These are phyloP conservation scores for Beauveria sp. DNA, from an alignment of 2,329 filamentous ascomycete species.

Conservation along the genomic window DNA sequence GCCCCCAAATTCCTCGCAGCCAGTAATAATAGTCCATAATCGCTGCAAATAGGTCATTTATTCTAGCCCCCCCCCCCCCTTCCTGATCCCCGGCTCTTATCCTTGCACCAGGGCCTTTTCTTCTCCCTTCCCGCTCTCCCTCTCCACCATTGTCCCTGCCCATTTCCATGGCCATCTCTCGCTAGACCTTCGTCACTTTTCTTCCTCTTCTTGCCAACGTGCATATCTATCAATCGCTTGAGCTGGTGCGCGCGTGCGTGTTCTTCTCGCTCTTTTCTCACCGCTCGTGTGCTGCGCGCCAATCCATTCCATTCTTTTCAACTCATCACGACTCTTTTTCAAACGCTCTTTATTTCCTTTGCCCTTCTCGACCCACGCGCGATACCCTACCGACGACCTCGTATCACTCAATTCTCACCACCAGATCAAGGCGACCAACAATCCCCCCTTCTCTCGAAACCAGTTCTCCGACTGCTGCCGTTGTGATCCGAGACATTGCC, in stretches of 20 bases:
- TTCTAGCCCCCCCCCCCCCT: not conserved
- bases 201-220: constrained; percentile 4
- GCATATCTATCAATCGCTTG: not conserved
- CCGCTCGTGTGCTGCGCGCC: constrained; percentile 12
- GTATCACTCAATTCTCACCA: constrained; percentile 1
- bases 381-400: not conserved
- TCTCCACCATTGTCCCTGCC: constrained; percentile 5
- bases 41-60: not conserved
- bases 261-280: constrained; percentile 4
- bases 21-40: not conserved
- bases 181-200: not conserved
- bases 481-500: constrained; percentile 9
- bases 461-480: not conserved
- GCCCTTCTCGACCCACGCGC: not conserved
- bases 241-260: constrained; percentile 12
- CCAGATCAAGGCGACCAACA: not conserved
- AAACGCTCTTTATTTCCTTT: constrained; percentile 1
- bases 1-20: not conserved
- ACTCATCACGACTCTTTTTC: not conserved
- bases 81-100: not conserved
- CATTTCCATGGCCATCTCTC: not conserved
- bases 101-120: not conserved
- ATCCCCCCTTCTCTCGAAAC: not conserved
- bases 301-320: constrained; percentile 6
- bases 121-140: not conserved